Percentiles rank a stretch among this genome's conserved stretches.
Conservation (phyloP, 805 yeast species). For the Hanseniaspora lachancei region DNA sequence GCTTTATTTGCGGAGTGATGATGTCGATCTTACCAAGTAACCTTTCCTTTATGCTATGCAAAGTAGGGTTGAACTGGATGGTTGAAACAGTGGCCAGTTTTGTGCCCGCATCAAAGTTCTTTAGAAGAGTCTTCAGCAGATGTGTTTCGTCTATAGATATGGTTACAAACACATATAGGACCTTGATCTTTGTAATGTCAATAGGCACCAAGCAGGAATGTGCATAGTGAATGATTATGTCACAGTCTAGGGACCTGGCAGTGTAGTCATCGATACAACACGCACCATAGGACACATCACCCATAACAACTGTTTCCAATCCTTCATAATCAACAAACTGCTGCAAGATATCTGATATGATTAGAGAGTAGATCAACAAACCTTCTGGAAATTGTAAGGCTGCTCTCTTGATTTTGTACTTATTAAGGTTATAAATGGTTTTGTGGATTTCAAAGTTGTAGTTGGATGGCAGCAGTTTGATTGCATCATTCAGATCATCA, state of each 20-base stretch:
- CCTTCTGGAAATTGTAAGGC: constrained; percentile 98
- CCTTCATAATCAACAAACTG: constrained; percentile 52
- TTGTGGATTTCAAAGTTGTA: constrained; percentile 94
- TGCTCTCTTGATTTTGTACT: constrained; percentile 62
- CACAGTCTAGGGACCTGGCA: constrained; percentile 85
- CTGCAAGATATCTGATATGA: constrained; percentile 82
- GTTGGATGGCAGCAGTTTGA: constrained; percentile 69
- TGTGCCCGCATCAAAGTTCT: constrained; percentile 50
- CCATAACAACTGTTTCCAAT: constrained; percentile 87
- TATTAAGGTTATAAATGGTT: constrained; percentile 83
- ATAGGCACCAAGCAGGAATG: constrained; percentile 95
- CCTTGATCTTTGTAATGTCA: constrained; percentile 80
- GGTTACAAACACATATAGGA: constrained; percentile 88
- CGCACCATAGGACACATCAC: constrained; percentile 97
- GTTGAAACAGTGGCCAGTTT: constrained; percentile 83
- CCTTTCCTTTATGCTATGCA: constrained; percentile 60
- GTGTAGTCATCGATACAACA: constrained; percentile 96
- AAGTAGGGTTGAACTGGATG: constrained; percentile 89
- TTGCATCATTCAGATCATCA: constrained; percentile 70
- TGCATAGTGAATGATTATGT: constrained; percentile 89
- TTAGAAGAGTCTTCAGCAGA: constrained; percentile 57
- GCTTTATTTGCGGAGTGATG: constrained; percentile 81
- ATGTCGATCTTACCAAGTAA: constrained; percentile 41
- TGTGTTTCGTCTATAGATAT: constrained; percentile 78
- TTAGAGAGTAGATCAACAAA: constrained; percentile 68